Conservation (phyloP, 305 asterid genomes). For the Fraxinus dipetala region DNA sequence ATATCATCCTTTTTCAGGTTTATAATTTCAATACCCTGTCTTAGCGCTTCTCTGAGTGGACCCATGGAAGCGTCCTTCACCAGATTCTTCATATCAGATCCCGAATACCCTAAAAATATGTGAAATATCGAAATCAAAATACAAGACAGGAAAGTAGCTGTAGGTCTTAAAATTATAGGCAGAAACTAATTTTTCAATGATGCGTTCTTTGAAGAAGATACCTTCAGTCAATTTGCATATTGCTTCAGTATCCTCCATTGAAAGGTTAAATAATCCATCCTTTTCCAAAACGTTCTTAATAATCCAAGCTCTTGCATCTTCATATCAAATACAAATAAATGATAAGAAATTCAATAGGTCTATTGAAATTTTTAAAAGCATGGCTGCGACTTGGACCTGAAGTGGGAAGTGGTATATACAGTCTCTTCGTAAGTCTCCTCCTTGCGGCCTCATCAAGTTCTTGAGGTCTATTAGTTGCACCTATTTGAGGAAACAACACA, state of each 20-base stretch:
- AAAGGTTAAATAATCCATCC: slow-evolving; percentile 80
- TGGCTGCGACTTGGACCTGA: slow-evolving; percentile 53
- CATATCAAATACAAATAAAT: slow-evolving; percentile 25
- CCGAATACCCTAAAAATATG: slow-evolving; percentile 71
- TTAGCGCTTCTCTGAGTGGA: slow-evolving; percentile 90
- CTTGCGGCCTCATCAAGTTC: slow-evolving; percentile 99
- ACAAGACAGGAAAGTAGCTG: neutral
- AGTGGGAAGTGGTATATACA: slow-evolving; percentile 93
- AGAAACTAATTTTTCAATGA: slow-evolving; percentile 13
- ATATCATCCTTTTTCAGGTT: slow-evolving; percentile 87
- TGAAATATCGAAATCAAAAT: neutral
- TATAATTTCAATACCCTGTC: slow-evolving; percentile 70
- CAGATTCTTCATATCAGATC: slow-evolving; percentile 95
- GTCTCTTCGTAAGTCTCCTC: slow-evolving; percentile 92
- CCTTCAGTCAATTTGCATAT: slow-evolving; percentile 88
- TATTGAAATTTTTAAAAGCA: neutral
- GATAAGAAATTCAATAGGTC: slow-evolving; percentile 13
- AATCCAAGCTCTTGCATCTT: slow-evolving; percentile 98
- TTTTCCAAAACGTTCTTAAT: slow-evolving; percentile 73
- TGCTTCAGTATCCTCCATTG: slow-evolving; percentile 60
- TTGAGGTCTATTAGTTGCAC: slow-evolving; percentile 98
- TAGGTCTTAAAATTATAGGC: slow-evolving; percentile 13
- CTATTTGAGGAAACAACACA: slow-evolving; percentile 38
- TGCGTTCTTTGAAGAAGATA: slow-evolving; percentile 24
- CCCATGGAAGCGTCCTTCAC: slow-evolving; percentile 99